Conservation (phyloP, 306 rosid species). For the Heteromeles arbutifolia region DNA sequence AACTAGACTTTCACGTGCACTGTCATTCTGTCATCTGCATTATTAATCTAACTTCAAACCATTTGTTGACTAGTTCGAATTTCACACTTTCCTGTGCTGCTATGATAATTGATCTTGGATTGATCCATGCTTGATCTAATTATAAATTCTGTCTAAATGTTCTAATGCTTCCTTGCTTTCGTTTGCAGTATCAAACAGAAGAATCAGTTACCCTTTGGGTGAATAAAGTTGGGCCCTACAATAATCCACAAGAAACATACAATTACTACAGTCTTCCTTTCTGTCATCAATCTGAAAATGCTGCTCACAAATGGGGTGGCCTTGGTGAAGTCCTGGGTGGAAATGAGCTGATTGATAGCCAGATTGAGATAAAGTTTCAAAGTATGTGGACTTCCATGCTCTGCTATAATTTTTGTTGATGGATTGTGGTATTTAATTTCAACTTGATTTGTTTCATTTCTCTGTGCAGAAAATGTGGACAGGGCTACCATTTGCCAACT, state of each 20-base stretch:
- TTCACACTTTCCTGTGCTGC: neutral
- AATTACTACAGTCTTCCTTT: conserved; percentile 92
- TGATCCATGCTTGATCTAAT: neutral
- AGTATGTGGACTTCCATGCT: conserved; percentile 35
- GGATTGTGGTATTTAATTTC: conserved; percentile 1
- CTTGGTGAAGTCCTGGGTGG: conserved; percentile 99
- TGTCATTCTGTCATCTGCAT: neutral
- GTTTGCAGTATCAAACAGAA: conserved; percentile 63
- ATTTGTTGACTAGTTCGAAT: neutral
- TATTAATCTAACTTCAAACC: neutral
- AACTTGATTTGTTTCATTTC: conserved; percentile 1
- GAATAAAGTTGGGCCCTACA: conserved; percentile 96
- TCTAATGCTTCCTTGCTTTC: conserved; percentile 1
- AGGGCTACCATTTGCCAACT: conserved; percentile 57
- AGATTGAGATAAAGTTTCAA: conserved; percentile 62
- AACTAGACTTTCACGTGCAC: neutral
- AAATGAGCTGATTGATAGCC: conserved; percentile 92
- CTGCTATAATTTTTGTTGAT: conserved; percentile 11
- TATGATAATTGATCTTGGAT: neutral
- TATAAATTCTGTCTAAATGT: neutral
- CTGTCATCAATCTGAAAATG: conserved; percentile 53
- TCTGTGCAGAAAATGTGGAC: conserved; percentile 63
- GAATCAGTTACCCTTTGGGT: conserved; percentile 87
- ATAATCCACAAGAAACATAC: conserved; percentile 98
- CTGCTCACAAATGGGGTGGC: conserved; percentile 98